Evolutionary conservation across 305 asterid species (phyloP), one percentile per base, ranked within the genome.

Genomic region (Striga hermonthica): DNA sequence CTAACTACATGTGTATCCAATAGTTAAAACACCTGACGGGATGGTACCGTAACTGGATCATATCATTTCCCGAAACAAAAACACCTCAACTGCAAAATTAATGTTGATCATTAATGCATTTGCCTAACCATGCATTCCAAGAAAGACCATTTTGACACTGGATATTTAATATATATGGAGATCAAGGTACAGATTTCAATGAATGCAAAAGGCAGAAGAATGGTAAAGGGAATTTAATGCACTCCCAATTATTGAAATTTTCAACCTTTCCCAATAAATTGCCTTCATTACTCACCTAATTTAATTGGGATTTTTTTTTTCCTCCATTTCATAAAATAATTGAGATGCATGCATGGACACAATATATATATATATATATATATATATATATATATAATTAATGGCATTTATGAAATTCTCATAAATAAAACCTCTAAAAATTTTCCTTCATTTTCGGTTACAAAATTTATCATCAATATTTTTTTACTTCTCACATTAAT

Each of bases 201-300:
- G 57, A 79, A 75, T 72, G 80, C 75, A 47, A 73, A 45, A 62
- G 49, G 49, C 72, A 75, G 76, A 31, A 9, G 74, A 72, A 36
- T n/a, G 75, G 75, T 73, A 60, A 52, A 52, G 15, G 31, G 22
- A 73, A 60, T 44, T 79, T 55, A 79, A 79, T 73, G 83, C 81
- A 67, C 43, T 58, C 70, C 78, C 75, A 79, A 75, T 73, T 59
- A 69, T 75, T 79, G 75, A 45, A 71, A 69, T 6, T 14, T 75
- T 63, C 60, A 60, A 60, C 55, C 53, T 53, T 65, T 57, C 63
- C 66, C 68, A 74, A 74, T 68, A 54, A 55, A 60, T 48, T 3
- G n/a, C 49, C 9, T 39, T 8, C 44, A 5, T 39, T 22, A 22
- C 44, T 39, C 44, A 5, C 44, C 44, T 1, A 39, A 4, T 39